Evolutionary conservation across 768 basidiomycete genomes (phyloP), one percentile per base, ranked within the genome.

Genomic region (Macrolepiota albuminosa): DNA sequence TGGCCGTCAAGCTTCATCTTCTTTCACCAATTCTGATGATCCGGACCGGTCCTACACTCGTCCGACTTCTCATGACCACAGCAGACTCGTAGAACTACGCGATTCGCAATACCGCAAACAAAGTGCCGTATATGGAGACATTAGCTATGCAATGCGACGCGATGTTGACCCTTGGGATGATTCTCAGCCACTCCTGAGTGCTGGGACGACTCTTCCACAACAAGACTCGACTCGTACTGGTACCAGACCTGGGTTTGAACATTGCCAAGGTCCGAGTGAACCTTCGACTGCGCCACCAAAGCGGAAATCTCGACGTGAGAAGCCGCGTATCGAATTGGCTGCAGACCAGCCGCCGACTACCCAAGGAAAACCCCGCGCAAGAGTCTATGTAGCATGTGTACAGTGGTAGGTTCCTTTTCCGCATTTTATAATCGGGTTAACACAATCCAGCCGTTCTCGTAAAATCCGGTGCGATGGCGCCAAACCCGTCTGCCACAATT

Each of bases 391-490:
- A 42, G 91, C 90, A 26, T 93, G 90, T 70, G 31, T 87, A 18
- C 89, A 90, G 71, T 91, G 90, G 90, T 89, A 63, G 34, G 79
- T 70, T 40, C 24, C 26, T 43, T 61, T 56, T 42, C 62, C 46
- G 60, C 47, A 59, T 64, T 8, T 37, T 37, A 10, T 14, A 6
- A 43, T 24, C 14, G 42, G 3, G 31, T 40, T 36, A 29, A 51
- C n/a, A n/a, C 29, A 7, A 18, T 18, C 18, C 63, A 92, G 90
- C 68, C 89, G 91, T 29, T 81, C 78, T 16, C 82, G 89, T 29
- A 93, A 93, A 68, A 90, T 89, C 63, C 85, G 90, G 5, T 93
- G 91, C 70, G 90, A 92, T 69, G 91, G 91, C 56, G 85, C 86
- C 9, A 90, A 86, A 63, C 91, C 91, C 10, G 67, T 78, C 10